Evolutionary conservation across 1,284 basidiomycete species (phyloP), one percentile per base, ranked within the genome.

Genomic region (Irpex sp.): DNA sequence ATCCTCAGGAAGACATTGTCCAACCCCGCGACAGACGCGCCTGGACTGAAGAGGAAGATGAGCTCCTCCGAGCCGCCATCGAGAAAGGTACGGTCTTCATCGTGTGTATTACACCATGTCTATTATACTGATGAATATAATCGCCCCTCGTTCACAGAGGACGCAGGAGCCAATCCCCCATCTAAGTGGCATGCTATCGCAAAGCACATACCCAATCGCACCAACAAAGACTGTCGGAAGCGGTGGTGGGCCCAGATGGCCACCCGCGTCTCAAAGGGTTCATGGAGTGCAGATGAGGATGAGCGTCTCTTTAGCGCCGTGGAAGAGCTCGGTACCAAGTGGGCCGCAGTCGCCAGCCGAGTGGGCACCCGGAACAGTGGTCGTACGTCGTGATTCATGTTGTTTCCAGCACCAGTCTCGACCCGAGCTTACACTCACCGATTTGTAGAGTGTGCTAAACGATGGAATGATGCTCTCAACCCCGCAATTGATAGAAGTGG

Each of bases 221-320:
- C 82, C 34, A 85, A 85, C 75, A 85, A 85, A 67, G 83, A 85
- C 70, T 85, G 83, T 70, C 78, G 83, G 64, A 85, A 85, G 69
- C 77, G 83, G 11, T 85, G 83, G 83, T 85, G 84, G 68, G 82
- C 82, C 0, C 84, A 84, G 74, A 84, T 84, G 82, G 82, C 82
- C 63, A 81, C 82, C n/a, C 81, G 82, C 68, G 81, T 84, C 31
- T 81, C 82, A 44, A 84, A 84, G 69, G 83, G 83, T 55, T 82
- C 82, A 5, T 85, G 83, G 83, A 79, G 82, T 11, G 79, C 82
- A 19, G 82, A 85, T 62, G 83, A 85, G 69, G 83, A 85, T 66
- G 80, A 83, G 71, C 78, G 80, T 44, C 75, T 85, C 13, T 77
- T 82, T 54, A 79, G 79, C 66, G 83, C 82, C n/a, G 83, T 85